These are phyloP conservation scores for Guillardia theta DNA, from an alignment of 78 protist species.

Conservation along the genomic window DNA sequence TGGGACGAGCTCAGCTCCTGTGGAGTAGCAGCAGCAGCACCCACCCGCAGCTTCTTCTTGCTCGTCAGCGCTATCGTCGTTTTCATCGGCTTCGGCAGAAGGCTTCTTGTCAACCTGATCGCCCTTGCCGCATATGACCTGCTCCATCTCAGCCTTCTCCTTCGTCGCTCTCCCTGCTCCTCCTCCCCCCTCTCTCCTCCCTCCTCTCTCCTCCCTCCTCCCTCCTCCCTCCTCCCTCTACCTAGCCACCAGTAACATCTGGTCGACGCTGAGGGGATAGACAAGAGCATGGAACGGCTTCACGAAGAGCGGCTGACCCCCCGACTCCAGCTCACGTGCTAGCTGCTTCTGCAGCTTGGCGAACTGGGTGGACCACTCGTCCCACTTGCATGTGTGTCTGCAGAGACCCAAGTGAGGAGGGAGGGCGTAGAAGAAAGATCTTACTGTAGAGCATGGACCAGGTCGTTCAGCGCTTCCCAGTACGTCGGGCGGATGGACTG, in stretches of 20 bases:
- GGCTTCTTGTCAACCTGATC: neutral
- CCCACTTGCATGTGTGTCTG: conserved; percentile 19
- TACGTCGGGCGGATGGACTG: neutral
- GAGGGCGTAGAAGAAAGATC: neutral
- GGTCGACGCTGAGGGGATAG: neutral
- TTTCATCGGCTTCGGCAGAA: neutral
- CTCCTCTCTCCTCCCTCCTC: too few species aligned
- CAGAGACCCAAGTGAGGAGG: neutral
- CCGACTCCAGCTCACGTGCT: neutral
- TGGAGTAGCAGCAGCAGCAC: too few species aligned
- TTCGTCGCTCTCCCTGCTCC: too few species aligned
- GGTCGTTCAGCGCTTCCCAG: neutral
- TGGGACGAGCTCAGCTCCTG: too few species aligned
- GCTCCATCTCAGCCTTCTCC: too few species aligned
- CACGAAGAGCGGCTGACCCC: neutral
- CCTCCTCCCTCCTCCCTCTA: too few species aligned
- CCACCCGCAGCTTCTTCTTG: neutral
- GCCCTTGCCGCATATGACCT: neutral
- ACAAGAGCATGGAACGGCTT: conserved; percentile 19
- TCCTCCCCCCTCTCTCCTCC: too few species aligned
- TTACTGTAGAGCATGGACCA: conserved; percentile 7
- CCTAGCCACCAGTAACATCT: neutral
- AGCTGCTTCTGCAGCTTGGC: neutral
- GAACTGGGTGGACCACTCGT: neutral
- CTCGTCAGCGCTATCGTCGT: neutral